These are phyloP conservation scores for Ophiostoma ips DNA, from an alignment of 2,329 filamentous ascomycete genomes.

Conservation along the genomic window DNA sequence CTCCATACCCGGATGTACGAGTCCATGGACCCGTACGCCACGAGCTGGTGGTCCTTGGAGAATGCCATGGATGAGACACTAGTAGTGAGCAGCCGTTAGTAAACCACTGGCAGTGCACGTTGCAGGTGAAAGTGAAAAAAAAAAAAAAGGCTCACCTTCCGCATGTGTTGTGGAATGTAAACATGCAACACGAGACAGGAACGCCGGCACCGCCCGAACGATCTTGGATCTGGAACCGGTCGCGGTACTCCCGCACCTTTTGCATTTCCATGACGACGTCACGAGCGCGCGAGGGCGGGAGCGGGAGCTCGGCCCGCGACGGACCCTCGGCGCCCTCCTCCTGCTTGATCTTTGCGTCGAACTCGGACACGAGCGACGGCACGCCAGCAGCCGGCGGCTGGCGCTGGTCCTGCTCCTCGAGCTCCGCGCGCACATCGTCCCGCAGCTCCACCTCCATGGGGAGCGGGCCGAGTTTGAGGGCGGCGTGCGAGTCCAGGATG, in stretches of 20 bases:
- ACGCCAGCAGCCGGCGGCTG: constrained; percentile 59
- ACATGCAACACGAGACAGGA: constrained; percentile 85
- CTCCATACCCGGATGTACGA: constrained; percentile 95
- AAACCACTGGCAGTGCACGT: neutral
- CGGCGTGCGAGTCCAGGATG: constrained; percentile 39
- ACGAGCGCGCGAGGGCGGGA: constrained; percentile 74
- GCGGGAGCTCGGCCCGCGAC: constrained; percentile 62
- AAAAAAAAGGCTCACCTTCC: constrained; percentile 59
- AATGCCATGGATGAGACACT: constrained; percentile 92
- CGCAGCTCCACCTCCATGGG: constrained; percentile 73
- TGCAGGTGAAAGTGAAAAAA: neutral
- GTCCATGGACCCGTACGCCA: constrained; percentile 79
- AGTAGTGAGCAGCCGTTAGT: neutral
- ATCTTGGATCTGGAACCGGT: constrained; percentile 77
- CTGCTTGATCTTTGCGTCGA: constrained; percentile 75
- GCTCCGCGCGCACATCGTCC: constrained; percentile 72
- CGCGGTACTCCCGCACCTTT: constrained; percentile 82
- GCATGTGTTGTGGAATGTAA: constrained; percentile 93
- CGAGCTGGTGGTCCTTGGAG: constrained; percentile 75
- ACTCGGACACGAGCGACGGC: constrained; percentile 68
- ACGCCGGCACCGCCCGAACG: constrained; percentile 73
- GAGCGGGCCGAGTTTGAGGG: constrained; percentile 64
- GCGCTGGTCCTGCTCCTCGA: constrained; percentile 72
- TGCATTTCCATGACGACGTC: constrained; percentile 92
- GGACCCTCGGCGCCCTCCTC: constrained; percentile 81